A percentile compares a stretch with the other conserved stretches of the same genome.
Conservation (phyloP, 345 rosid genomes). For the Microcos paniculata region DNA sequence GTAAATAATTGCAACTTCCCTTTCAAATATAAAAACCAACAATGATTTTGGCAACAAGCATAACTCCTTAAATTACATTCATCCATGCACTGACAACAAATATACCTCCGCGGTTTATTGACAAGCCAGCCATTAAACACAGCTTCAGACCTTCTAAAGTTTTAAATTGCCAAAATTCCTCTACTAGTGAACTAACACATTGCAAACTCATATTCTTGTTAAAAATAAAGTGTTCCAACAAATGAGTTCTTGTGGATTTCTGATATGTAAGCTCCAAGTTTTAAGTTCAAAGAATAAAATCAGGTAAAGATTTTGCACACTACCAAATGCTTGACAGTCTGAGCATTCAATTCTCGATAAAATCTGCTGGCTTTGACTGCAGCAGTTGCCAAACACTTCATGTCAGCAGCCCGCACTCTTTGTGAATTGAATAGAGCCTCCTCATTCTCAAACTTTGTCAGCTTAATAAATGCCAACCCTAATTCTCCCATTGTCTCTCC, state of each 20-base stretch:
- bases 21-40: not conserved
- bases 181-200: not conserved
- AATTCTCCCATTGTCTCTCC: slow-evolving; percentile 96
- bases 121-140: not conserved
- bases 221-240: not conserved
- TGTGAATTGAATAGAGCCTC: slow-evolving; percentile 77
- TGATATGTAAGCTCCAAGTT: not conserved
- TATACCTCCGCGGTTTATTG: slow-evolving; percentile 6
- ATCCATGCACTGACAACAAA: not conserved
- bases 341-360: slow-evolving; percentile 81
- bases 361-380: slow-evolving; percentile 97
- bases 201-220: slow-evolving; percentile 2
- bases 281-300: slow-evolving; percentile 1
- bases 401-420: slow-evolving; percentile 73
- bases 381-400: slow-evolving; percentile 90
- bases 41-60: not conserved
- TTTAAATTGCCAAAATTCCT: not conserved
- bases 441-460: slow-evolving; percentile 91
- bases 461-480: slow-evolving; percentile 83
- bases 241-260: not conserved
- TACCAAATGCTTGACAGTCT: slow-evolving; percentile 96
- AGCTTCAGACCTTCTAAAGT: not conserved
- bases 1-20: not conserved
- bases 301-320: slow-evolving; percentile 14
- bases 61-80: not conserved